Evolutionary conservation across 2,329 filamentous ascomycete genomes (phyloP).

Genomic region (Ascochyta rabiei): DNA sequence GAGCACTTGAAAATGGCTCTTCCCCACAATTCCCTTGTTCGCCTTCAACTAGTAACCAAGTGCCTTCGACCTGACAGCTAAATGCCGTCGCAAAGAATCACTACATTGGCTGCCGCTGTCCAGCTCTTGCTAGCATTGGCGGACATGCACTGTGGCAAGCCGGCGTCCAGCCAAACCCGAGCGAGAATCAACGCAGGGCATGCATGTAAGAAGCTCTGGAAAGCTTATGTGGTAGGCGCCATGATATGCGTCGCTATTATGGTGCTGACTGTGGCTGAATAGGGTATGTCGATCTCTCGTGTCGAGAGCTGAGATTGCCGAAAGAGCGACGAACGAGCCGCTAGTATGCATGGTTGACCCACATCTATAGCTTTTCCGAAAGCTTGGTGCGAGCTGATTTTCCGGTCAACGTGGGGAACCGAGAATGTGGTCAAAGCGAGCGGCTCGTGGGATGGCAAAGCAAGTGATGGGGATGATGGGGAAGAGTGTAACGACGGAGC

Average conservation of each 20-base stretch:
- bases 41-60: not conserved
- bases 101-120: not conserved
- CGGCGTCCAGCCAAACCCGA: not conserved
- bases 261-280: constrained; percentile 3
- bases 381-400: not conserved
- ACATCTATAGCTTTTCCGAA: constrained; percentile 1
- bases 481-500: not conserved
- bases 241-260: not conserved
- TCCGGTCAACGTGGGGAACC: constrained; percentile 18
- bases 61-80: not conserved
- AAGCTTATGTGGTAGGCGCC: constrained; percentile 1
- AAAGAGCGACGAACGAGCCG: not conserved
- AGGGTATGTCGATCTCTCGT: constrained; percentile 5
- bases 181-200: not conserved
- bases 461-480: not conserved
- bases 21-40: constrained; percentile 2
- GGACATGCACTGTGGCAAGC: not conserved
- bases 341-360: constrained; percentile 8
- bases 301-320: constrained; percentile 1
- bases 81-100: not conserved
- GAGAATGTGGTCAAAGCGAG: constrained; percentile 5
- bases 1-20: not conserved
- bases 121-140: constrained; percentile 1
- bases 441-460: constrained; percentile 6
- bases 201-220: constrained; percentile 1